These are phyloP conservation scores for Diutina sp. DNA, from an alignment of 1,139 yeast species.

Conservation along the genomic window DNA sequence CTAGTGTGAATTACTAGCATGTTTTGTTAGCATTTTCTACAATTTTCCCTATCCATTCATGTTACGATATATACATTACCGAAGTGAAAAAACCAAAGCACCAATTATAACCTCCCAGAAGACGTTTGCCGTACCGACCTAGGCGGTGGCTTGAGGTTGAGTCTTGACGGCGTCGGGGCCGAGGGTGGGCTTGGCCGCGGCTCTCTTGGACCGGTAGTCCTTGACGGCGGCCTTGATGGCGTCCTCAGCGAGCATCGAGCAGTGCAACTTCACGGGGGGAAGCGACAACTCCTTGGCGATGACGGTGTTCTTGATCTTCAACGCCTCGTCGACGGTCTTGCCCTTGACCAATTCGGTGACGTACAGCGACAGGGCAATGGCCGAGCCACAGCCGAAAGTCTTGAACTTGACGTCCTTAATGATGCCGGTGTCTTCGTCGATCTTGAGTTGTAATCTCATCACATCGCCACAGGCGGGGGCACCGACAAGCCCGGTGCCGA, in stretches of 20 bases:
- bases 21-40: too few relatives aligned
- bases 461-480: constrained; percentile 99
- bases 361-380: constrained; percentile 90
- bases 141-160: constrained; percentile 16
- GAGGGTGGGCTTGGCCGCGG: constrained; percentile 30
- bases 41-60: background rate
- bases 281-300: constrained; percentile 87
- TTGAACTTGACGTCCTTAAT: constrained; percentile 93
- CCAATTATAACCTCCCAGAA: background rate
- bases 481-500: constrained; percentile 97
- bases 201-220: constrained; percentile 77
- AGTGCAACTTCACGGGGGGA: constrained; percentile 95
- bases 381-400: constrained; percentile 97
- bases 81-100: background rate
- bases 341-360: constrained; percentile 95
- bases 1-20: too few relatives aligned
- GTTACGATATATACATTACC: background rate
- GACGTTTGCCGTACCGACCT: constrained; percentile 2
- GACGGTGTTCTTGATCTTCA: constrained; percentile 77
- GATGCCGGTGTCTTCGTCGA: constrained; percentile 77
- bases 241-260: constrained; percentile 98
- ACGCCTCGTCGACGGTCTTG: constrained; percentile 88
- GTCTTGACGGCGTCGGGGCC: constrained; percentile 18
- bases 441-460: constrained; percentile 92
- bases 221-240: constrained; percentile 95